phyloP scores from a whole-genome alignment of 768 basidiomycete species.

The Plicaturopsis crispa region DNA sequence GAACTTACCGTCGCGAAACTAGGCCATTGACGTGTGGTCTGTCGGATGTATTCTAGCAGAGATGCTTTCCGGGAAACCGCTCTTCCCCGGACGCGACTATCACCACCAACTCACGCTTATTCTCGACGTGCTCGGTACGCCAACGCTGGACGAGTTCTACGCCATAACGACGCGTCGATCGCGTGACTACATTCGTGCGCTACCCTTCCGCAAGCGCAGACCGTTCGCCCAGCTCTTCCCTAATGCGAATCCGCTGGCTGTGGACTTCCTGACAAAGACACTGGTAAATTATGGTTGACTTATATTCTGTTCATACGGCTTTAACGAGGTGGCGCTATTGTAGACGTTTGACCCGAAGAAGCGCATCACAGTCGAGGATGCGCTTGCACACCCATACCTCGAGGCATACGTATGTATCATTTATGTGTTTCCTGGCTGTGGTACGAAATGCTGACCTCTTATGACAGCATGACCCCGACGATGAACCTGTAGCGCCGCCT shows the following conservation, averaged over 20 bases:
- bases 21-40: constrained; percentile 88
- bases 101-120: constrained; percentile 96
- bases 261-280: constrained; percentile 77
- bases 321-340: not conserved
- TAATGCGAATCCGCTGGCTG: constrained; percentile 75
- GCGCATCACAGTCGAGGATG: constrained; percentile 90
- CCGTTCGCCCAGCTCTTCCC: constrained; percentile 86
- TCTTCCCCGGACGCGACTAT: constrained; percentile 96
- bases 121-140: constrained; percentile 94
- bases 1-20: too few relatives aligned
- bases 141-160: constrained; percentile 95
- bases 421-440: constrained; percentile 2
- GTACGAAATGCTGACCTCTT: constrained; percentile 6
- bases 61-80: constrained; percentile 94
- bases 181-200: constrained; percentile 88
- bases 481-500: constrained; percentile 94
- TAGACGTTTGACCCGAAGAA: constrained; percentile 98
- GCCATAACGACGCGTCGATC: constrained; percentile 90
- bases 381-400: constrained; percentile 90
- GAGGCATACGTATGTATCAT: constrained; percentile 73
- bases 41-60: constrained; percentile 88
- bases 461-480: constrained; percentile 83
- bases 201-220: constrained; percentile 87
- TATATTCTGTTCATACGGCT: not conserved
- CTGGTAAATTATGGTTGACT: constrained; percentile 37